Evolutionary conservation across 2,329 filamentous ascomycete genomes (phyloP).

Genomic region (Amauroascus verrucosus): DNA sequence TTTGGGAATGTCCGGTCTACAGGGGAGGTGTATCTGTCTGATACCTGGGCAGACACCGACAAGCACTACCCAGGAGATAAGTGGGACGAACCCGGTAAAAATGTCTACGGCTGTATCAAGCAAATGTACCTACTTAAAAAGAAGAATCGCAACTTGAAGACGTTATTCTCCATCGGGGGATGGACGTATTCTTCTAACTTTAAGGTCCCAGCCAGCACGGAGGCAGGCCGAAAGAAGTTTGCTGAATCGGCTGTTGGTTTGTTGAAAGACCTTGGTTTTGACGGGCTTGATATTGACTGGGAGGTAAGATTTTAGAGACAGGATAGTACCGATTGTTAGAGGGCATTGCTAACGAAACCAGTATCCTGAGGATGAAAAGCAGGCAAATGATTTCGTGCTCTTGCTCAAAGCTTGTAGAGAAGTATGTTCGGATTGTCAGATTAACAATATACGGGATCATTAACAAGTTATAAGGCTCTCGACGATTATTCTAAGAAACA

Average conservation of each 20-base stretch:
- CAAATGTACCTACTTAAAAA: conserved; percentile 69
- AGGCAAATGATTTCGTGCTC: conserved; percentile 30
- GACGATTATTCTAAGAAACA: conserved; percentile 33
- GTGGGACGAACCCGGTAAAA: conserved; percentile 55
- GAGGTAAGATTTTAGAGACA: conserved; percentile 23
- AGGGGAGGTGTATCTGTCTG: conserved; percentile 68
- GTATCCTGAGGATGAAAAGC: conserved; percentile 26
- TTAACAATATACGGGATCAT: neutral
- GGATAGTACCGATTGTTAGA: neutral
- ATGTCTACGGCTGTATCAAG: conserved; percentile 68
- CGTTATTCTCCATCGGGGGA: conserved; percentile 72
- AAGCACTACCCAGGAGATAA: conserved; percentile 61
- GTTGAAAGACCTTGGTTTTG: conserved; percentile 66
- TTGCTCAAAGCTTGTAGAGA: conserved; percentile 26
- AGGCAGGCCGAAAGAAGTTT: conserved; percentile 51
- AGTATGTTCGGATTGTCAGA: conserved; percentile 18
- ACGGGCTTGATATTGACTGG: conserved; percentile 37
- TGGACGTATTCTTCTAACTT: conserved; percentile 73
- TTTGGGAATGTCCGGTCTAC: conserved; percentile 75
- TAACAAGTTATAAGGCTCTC: conserved; percentile 25
- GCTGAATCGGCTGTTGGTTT: conserved; percentile 60
- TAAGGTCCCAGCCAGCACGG: conserved; percentile 51
- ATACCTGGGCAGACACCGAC: conserved; percentile 57
- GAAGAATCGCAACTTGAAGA: conserved; percentile 63
- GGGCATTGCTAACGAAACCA: conserved; percentile 9